Evolutionary conservation across 805 yeast species (phyloP).

Genomic region (Spathaspora girioi): DNA sequence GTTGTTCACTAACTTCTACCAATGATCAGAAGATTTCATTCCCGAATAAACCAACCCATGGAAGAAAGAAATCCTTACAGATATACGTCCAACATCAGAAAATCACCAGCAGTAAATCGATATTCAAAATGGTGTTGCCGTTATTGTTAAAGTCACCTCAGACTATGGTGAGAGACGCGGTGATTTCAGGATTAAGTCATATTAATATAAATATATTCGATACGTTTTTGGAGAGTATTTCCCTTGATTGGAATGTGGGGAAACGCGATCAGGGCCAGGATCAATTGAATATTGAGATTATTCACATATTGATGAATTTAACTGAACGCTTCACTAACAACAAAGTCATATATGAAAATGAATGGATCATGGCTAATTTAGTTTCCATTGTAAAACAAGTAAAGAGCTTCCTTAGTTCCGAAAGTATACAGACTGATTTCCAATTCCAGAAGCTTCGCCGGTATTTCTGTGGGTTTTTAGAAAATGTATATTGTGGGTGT

Average conservation of each 20-base stretch:
- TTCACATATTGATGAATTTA: conserved; percentile 68
- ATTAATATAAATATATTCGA: conserved; percentile 86
- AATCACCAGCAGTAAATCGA: conserved; percentile 86
- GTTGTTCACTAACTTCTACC: conserved; percentile 86
- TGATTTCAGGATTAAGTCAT: conserved; percentile 85
- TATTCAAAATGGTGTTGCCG: conserved; percentile 85
- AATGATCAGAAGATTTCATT: conserved; percentile 72
- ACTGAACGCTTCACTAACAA: conserved; percentile 54
- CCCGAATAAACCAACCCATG: conserved; percentile 53
- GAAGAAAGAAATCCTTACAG: conserved; percentile 74
- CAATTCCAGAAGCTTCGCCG: conserved; percentile 75
- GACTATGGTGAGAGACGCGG: conserved; percentile 72
- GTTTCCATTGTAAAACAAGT: conserved; percentile 59
- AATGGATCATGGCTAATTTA: conserved; percentile 62
- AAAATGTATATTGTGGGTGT: conserved; percentile 63
- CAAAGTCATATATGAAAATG: conserved; percentile 54
- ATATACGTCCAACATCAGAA: conserved; percentile 84
- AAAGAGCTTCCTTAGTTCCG: conserved; percentile 53
- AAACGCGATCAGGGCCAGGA: conserved; percentile 34
- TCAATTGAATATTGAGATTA: conserved; percentile 65
- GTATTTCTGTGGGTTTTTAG: conserved; percentile 79
- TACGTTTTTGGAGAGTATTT: conserved; percentile 74
- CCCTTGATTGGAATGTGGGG: conserved; percentile 49
- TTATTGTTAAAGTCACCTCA: conserved; percentile 70
- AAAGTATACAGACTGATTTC: conserved; percentile 58